Evolutionary conservation across 768 basidiomycete genomes (phyloP), one percentile per base, ranked within the genome.

Genomic region (Termitomyces sp.): DNA sequence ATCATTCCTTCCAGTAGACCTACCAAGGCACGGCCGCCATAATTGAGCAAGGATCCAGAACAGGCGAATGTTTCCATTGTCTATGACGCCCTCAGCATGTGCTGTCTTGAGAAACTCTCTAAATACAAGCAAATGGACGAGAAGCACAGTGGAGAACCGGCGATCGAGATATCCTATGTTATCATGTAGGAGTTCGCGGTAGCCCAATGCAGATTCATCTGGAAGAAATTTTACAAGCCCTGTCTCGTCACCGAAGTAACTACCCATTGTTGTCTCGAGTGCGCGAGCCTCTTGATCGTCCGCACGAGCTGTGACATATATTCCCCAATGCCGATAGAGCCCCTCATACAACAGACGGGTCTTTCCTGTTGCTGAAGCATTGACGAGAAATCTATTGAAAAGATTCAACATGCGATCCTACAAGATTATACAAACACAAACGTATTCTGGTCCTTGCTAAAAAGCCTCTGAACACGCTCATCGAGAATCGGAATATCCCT

Each of bases 41-140:
- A 54, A 19, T 26, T 54, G 53, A 41, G 37, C 45, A n/a, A 54
- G 45, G 5, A 54, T 28, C 53, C 53, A 54, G 1, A 22, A 12
- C 3, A 26, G 26, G 19, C 35, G 45, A 22, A 54, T 28, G 17
- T 40, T n/a, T 15, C 19, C 17, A 21, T 38, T 26, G 15, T 38
- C n/a, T 19, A 19, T 21, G 9, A 46, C 26, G 15, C 24, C 3
- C 5, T 54, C 53, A 14, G 45, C 24, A n/a, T 32, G 45, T 14
- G 45, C 43, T 28, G 35, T 54, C n/a, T 26, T 40, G 15, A 54
- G 19, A 15, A 54, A 54, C n/a, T 46, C 45, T 21, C 14, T 54
- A n/a, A 45, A 54, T 1, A 54, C 28, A 2, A 45, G 45, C 2
- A 54, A 8, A 15, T 54, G 53, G 2, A 9, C n/a, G n/a, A 54